Conservation (phyloP, 169 alveolate species). For the Neospora caninum region DNA sequence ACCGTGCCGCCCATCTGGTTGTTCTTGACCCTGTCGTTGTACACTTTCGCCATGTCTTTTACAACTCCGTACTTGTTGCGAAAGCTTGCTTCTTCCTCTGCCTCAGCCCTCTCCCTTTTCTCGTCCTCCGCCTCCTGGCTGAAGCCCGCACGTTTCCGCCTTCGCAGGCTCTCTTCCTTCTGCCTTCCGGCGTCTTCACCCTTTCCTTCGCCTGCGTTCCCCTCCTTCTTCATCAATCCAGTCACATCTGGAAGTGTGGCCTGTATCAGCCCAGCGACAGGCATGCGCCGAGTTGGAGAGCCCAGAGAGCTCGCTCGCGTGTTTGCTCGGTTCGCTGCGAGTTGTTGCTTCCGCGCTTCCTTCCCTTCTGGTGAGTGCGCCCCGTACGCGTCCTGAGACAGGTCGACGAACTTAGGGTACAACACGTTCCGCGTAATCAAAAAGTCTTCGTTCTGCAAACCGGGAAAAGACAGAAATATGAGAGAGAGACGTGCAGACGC, state of each 20-base stretch:
- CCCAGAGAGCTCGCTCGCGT: neutral
- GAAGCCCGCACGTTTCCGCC: neutral
- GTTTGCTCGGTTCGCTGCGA: neutral
- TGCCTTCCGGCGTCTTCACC: neutral
- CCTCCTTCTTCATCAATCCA: neutral
- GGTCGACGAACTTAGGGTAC: conserved; percentile 10
- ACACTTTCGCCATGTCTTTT: neutral
- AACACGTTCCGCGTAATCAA: neutral
- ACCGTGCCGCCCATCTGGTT: neutral
- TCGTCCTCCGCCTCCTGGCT: neutral
- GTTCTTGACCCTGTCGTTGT: neutral
- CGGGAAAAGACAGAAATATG: neutral
- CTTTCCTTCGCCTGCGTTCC: neutral
- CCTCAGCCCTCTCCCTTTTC: neutral
- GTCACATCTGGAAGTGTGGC: neutral
- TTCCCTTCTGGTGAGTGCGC: neutral
- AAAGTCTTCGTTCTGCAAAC: neutral
- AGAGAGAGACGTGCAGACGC: neutral
- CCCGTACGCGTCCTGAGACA: conserved; percentile 6
- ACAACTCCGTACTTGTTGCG: neutral
- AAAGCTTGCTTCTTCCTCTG: neutral
- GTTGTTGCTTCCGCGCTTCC: neutral
- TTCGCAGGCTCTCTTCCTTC: neutral
- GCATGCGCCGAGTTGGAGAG: neutral
- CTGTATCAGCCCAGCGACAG: neutral